Evolutionary conservation across 2,329 filamentous ascomycete genomes (phyloP).

Genomic region (Pseudopithomyces maydicus): DNA sequence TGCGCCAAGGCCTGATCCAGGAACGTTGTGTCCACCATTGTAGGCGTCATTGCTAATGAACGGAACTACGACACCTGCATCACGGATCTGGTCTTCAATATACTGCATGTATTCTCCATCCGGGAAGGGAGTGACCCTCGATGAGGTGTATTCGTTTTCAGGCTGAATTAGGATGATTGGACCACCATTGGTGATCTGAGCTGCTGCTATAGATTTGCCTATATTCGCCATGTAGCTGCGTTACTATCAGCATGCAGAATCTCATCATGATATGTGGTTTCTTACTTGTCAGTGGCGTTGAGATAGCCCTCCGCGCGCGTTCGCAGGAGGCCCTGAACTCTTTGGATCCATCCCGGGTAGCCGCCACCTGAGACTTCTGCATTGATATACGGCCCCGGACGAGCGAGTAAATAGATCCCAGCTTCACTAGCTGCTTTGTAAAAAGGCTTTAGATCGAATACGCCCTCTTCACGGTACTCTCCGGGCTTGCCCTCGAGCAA

Average conservation of each 20-base stretch:
- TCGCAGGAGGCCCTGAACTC: slow-evolving; percentile 67
- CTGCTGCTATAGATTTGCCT: slow-evolving; percentile 69
- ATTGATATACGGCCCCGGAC: slow-evolving; percentile 76
- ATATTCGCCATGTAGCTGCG: slow-evolving; percentile 65
- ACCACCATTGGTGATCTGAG: slow-evolving; percentile 82
- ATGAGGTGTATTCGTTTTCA: slow-evolving; percentile 77
- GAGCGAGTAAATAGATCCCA: slow-evolving; percentile 76
- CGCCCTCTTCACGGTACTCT: slow-evolving; percentile 70
- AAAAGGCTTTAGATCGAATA: slow-evolving; percentile 75
- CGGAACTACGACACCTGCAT: slow-evolving; percentile 74
- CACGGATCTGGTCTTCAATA: slow-evolving; percentile 69
- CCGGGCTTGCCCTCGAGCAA: slow-evolving; percentile 75
- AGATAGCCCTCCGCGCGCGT: slow-evolving; percentile 67
- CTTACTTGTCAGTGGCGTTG: slow-evolving; percentile 68
- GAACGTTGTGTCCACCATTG: slow-evolving; percentile 65
- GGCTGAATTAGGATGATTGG: slow-evolving; percentile 79
- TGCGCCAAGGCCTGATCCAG: slow-evolving; percentile 58
- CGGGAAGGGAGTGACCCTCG: slow-evolving; percentile 61
- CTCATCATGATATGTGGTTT: not conserved
- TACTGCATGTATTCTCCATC: slow-evolving; percentile 72
- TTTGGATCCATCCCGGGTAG: slow-evolving; percentile 79
- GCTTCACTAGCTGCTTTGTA: slow-evolving; percentile 75
- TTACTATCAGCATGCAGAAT: not conserved
- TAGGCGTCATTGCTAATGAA: slow-evolving; percentile 75
- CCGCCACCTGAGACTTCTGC: slow-evolving; percentile 78